Evolutionary conservation across 1,139 yeast species (phyloP), one percentile per base, ranked within the genome.

Genomic region (Pneumocystis murina): DNA sequence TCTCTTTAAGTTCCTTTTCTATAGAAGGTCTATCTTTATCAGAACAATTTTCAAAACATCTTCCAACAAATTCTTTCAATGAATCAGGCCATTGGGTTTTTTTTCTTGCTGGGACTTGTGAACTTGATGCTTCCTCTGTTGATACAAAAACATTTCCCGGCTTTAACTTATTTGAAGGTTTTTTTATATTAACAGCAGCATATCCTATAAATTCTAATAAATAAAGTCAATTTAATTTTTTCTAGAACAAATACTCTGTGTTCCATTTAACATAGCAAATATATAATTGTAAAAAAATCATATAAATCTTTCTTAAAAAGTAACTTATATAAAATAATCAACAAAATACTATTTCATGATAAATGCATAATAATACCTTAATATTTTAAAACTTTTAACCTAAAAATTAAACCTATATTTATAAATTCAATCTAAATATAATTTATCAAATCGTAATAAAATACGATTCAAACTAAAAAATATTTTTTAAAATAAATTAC

Each of bases 11-110:
- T 69, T 83, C 82, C 3, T 68, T 64, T 66, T 81, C 75, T 69
- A 74, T 68, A 24, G 64, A 64, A 7, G 60, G 67, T 40, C 63
- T 63, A 41, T 54, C 63, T 35, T 36, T 59, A 61, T 65, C 67
- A 16, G 68, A 78, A 68, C 80, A 76, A 62, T 74, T 73, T 12
- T 73, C 71, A 66, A 82, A 80, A 61, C 82, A 77, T 10, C 75
- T 69, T 24, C 76, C 75, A 7, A 83, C 82, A 69, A 82, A 83
- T 41, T 71, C 70, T 70, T 76, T 82, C 62, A 80, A 73, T 2
- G 77, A 70, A 16, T 73, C 76, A 0, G 85, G 85, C 84, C 84
- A 81, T 62, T 71, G 69, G 12, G 68, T 62, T 41, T 59, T 63
- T 33, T 48, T 48, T 48, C 55, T 48, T 24, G 10, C 33, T 24